Evolutionary conservation across 225 moss, liverwort and hornwort species (phyloP).

Genomic region (Marchantia paleacea): DNA sequence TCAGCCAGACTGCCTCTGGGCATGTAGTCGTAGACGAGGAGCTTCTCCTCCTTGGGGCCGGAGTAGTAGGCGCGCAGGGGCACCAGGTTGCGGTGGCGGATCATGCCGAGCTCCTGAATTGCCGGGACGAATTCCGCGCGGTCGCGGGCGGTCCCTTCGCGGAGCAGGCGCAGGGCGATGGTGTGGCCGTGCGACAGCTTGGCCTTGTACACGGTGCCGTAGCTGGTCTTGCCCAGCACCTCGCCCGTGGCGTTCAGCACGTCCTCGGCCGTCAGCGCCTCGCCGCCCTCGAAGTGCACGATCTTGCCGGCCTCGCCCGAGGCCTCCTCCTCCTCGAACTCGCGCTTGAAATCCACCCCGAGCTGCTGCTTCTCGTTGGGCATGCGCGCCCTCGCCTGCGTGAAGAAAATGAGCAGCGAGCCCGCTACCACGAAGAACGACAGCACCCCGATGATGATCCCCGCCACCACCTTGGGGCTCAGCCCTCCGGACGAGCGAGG

Average conservation of each 20-base stretch:
- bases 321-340: conserved; percentile 55
- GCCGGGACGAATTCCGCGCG: conserved; percentile 75
- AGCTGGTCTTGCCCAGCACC: conserved; percentile 85
- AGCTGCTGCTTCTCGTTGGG: conserved; percentile 43
- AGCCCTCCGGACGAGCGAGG: conserved; percentile 28
- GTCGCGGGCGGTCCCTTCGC: conserved; percentile 79
- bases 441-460: conserved; percentile 51
- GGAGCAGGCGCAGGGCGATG: conserved; percentile 72
- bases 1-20: conserved; percentile 84
- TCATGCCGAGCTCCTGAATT: conserved; percentile 73
- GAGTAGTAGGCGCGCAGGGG: conserved; percentile 82
- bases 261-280: conserved; percentile 76
- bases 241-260: conserved; percentile 85
- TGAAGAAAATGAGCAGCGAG: conserved; percentile 42
- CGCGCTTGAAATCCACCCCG: conserved; percentile 46
- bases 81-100: conserved; percentile 79
- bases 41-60: conserved; percentile 96
- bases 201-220: conserved; percentile 91
- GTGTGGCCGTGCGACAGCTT: conserved; percentile 73
- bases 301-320: conserved; percentile 69
- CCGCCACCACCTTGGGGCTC: conserved; percentile 51
- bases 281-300: conserved; percentile 77
- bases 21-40: conserved; percentile 92
- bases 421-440: conserved; percentile 47
- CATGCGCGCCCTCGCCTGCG: conserved; percentile 46